Evolutionary conservation across 2,329 filamentous ascomycete species (phyloP), one percentile per base, ranked within the genome.

Genomic region (Phialemoniopsis sp.): DNA sequence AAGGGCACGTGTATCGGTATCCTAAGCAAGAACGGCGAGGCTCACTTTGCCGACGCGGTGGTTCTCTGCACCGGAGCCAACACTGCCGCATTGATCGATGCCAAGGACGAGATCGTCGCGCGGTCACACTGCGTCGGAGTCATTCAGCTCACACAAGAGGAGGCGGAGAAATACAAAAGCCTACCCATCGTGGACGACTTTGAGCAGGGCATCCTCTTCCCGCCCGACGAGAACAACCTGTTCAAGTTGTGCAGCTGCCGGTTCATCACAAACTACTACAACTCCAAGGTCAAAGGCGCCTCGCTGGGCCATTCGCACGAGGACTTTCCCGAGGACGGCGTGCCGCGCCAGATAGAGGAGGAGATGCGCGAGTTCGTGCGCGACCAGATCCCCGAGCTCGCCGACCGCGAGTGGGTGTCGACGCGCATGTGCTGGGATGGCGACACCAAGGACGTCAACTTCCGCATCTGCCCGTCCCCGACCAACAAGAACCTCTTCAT

Each of bases 391-490:
- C 70, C 74, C 5, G 57, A 60, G 18, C 60, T 73, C 40, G 64
- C 57, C 12, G 63, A 68, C 12, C 55, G 70, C 32, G 59, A 59
- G 9, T 73, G 72, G 49, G 51, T 55, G 29, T 53, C 57, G 17
- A 72, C 66, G 5, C 56, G 70, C n/a, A 55, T 76, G 39, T 76
- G 72, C 51, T 76, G 72, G 72, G 63, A 48, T 42, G 57, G 38
- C 18, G 18, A 14, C 13, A 26, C 21, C 21, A 26, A 26, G 21
- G 21, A 26, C 21, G 10, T 26, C 21, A 26, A 85, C 51, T 82
- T 81, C 48, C 70, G 85, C 44, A 75, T 85, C 49, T 76, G 75
- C 5, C 76, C 77, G 0, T 70, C 82, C 47, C 42, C 68, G 0
- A 65, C 62, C 28, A 72, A 52, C 16, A 54, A 54, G 36, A 78